Base-by-base conservation (phyloP, 2,329 filamentous ascomycete genomes). In the Zasmidium angulare region DNA sequence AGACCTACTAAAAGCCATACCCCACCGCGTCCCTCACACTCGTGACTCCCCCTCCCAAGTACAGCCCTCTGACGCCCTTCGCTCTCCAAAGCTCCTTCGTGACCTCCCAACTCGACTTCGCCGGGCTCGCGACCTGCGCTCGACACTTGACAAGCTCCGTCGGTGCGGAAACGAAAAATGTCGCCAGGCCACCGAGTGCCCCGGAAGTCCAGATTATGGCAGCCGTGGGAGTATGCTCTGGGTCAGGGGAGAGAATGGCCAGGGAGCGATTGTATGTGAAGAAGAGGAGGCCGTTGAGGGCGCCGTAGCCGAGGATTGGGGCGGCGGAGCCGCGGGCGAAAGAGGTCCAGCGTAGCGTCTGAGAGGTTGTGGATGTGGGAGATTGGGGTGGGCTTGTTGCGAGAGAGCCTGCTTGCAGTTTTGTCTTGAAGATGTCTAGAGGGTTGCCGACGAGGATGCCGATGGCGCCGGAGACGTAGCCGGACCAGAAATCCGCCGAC, bases 401-500 rank as follows among this genome's bases (percentile, higher is more conserved):
- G 29, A 57, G 50, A n/a, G 50, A 21, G 21, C 82, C 82, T 36
- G 90, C 88, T 81, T 98, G 93, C 1, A 96, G 79, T 46, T 88
- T 89, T 55, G 92, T 90, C 76, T 93, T 93, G 69, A 92, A 75
- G 29, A 75, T 69, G 62, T 75, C 73, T 31, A 97, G 81, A 2
- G 92, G 91, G 69, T 96, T 96, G 63, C 93, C 92, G 61, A 96
- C 89, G 50, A 96, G 78, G 68, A 97, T 97, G 49, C 91, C 90
- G 51, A 88, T 82, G 58, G 89, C 91, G 55, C 93, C 93, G 71
- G 89, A 93, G 62, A 95, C 78, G 75, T 96, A 97, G 70, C 93
- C 92, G 59, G 93, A 90, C 90, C 90, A 96, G 76, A 97, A 97
- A 73, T 96, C 93, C 67, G 91, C 86, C 53, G 90, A 90, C 90